A percentile compares a stretch with the other conserved stretches of the same genome.
Conservation (phyloP, 306 rosid species). For the Prunus davidiana region DNA sequence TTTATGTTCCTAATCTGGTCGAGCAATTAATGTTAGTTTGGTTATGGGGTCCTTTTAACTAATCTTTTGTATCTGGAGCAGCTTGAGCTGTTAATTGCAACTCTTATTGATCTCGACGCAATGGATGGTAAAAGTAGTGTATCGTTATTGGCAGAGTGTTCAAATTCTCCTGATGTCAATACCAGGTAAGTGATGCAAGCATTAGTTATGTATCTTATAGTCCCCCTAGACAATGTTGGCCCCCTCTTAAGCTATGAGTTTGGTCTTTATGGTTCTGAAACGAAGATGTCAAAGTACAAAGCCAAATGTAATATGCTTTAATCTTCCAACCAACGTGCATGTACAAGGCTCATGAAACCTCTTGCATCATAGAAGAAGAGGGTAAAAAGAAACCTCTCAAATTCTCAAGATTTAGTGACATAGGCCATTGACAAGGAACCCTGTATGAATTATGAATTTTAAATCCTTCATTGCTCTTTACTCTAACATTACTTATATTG, state of each 20-base stretch:
- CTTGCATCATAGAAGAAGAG: not conserved
- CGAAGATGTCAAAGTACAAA: not conserved
- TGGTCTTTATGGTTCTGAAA: not conserved
- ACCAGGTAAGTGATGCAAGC: slow-evolving; percentile 56
- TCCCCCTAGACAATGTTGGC: not conserved
- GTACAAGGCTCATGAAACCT: not conserved
- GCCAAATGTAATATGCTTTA: slow-evolving; percentile 11
- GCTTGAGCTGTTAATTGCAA: slow-evolving; percentile 85
- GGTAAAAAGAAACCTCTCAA: not conserved
- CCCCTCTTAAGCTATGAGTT: not conserved
- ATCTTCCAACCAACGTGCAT: not conserved
- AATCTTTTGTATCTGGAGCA: slow-evolving; percentile 33
- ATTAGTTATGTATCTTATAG: not conserved
- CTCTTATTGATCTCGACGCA: slow-evolving; percentile 94
- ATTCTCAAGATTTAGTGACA: not conserved
- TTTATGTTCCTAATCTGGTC: slow-evolving; percentile 16
- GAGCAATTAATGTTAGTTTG: slow-evolving; percentile 5
- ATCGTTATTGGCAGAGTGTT: slow-evolving; percentile 77
- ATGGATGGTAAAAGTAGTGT: slow-evolving; percentile 94
- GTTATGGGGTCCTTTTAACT: slow-evolving; percentile 12
- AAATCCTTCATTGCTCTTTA: not conserved
- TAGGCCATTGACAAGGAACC: not conserved
- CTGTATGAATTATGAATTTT: not conserved
- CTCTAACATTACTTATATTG: not conserved
- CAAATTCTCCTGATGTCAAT: slow-evolving; percentile 84